Percentiles rank a stretch among this genome's conserved stretches.
Evolutionary conservation across 1,284 basidiomycete species (phyloP).

Genomic region (Exobasidium rhododendri): DNA sequence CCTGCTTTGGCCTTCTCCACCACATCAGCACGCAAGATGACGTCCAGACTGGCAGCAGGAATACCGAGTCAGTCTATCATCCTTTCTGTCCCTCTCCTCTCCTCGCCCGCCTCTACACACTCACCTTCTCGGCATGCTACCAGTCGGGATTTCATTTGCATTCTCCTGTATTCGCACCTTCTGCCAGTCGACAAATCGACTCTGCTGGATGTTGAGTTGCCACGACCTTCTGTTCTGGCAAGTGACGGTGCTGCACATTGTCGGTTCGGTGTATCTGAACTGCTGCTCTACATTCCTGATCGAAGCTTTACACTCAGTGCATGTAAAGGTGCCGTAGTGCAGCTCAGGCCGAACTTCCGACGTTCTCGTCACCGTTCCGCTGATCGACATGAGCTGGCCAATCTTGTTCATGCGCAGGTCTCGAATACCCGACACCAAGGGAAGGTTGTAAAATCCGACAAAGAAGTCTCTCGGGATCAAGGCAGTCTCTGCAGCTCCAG

Average conservation of each 20-base stretch:
- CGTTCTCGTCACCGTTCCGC: constrained; percentile 75
- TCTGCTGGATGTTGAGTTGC: constrained; percentile 93
- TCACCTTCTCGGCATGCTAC: constrained; percentile 84
- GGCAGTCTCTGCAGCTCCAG: constrained; percentile 66
- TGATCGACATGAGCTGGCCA: constrained; percentile 47
- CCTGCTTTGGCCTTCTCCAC: constrained; percentile 98
- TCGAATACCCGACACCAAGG: constrained; percentile 89
- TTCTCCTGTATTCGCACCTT: constrained; percentile 99
- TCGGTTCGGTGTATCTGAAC: constrained; percentile 99
- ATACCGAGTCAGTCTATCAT: constrained; percentile 1
- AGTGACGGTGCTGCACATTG: constrained; percentile 84
- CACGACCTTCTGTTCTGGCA: constrained; percentile 87
- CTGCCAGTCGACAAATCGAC: constrained; percentile 98
- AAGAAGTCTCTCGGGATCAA: constrained; percentile 88
- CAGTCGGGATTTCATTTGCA: constrained; percentile 96
- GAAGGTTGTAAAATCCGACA: constrained; percentile 93
- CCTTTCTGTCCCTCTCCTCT: not conserved
- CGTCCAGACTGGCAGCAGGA: constrained; percentile 71
- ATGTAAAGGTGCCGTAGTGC: constrained; percentile 87
- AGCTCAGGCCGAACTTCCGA: constrained; percentile 96
- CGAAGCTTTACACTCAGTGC: constrained; percentile 78
- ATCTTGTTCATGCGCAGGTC: constrained; percentile 63
- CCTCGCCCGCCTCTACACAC: constrained; percentile 20
- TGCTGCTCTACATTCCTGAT: constrained; percentile 98
- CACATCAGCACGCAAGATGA: constrained; percentile 88